Conservation (phyloP, 1,284 basidiomycete genomes). For the Ustilago crameri region DNA sequence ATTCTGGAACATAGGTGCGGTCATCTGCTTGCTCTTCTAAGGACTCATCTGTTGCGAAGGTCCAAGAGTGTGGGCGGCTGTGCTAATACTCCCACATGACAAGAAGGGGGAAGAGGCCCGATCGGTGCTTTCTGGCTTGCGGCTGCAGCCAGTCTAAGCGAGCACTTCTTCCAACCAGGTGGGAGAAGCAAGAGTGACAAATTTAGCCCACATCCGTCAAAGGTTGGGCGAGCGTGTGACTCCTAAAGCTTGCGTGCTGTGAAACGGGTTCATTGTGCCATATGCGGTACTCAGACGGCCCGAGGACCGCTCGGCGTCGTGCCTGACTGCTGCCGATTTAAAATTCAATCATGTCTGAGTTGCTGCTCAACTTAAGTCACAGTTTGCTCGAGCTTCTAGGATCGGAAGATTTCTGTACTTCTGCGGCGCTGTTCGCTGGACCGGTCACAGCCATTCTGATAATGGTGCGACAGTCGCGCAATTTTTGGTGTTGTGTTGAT, state of each 20-base stretch:
- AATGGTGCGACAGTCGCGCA: not conserved
- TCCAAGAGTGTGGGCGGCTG: no score
- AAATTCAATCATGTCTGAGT: no score
- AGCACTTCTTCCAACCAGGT: not conserved
- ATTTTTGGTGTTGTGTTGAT: no score
- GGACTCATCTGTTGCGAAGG: no score
- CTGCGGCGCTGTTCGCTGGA: no score
- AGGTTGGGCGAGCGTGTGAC: not conserved
- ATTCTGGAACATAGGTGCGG: no score
- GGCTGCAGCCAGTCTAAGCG: not conserved
- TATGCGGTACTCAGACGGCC: not conserved
- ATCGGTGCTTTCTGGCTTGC: constrained; percentile 3
- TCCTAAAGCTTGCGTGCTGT: not conserved
- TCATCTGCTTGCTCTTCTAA: no score
- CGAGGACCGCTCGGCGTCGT: not conserved
- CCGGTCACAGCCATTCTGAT: not conserved
- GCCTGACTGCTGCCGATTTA: no score
- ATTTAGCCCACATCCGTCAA: not conserved
- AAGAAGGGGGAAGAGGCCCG: constrained; percentile 17
- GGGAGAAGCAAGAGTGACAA: not conserved
- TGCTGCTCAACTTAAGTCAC: no score
- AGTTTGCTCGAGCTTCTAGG: not conserved
- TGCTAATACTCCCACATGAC: not conserved
- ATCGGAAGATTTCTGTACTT: constrained; percentile 1
- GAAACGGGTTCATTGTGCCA: not conserved